A percentile compares a stretch with the other conserved stretches of the same genome.
Conservation (phyloP, 345 rosid species). For the Triadica sebifera region DNA sequence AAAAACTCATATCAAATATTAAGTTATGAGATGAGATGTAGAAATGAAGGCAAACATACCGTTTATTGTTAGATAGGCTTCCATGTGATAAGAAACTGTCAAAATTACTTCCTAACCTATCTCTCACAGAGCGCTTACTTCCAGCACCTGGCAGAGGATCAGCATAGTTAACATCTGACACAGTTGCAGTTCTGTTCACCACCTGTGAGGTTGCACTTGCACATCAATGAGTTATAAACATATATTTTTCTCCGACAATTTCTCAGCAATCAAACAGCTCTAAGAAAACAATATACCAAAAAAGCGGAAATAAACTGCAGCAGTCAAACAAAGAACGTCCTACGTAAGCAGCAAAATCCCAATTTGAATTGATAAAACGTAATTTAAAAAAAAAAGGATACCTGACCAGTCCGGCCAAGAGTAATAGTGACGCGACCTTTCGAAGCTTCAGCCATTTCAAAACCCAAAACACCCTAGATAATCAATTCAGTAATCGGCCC, state of each 20-base stretch:
- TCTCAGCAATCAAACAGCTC: slow-evolving; percentile 16
- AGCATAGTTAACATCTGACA: slow-evolving; percentile 34
- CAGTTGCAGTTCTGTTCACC: slow-evolving; percentile 60
- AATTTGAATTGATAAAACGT: not conserved
- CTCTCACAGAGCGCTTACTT: slow-evolving; percentile 75
- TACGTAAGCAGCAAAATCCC: slow-evolving; percentile 4
- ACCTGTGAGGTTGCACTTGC: slow-evolving; percentile 44
- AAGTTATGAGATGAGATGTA: not conserved
- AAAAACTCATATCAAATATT: not conserved
- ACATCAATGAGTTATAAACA: too few species aligned
- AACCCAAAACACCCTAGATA: slow-evolving; percentile 34
- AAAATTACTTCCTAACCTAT: slow-evolving; percentile 61
- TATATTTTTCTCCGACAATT: slow-evolving; percentile 1
- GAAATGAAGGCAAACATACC: slow-evolving; percentile 40
- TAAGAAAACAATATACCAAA: not conserved
- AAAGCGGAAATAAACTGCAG: not conserved
- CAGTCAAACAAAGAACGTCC: not conserved
- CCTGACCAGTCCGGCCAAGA: slow-evolving; percentile 86
- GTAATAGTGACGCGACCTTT: slow-evolving; percentile 74
- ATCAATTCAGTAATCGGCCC: not conserved
- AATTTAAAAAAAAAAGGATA: slow-evolving; percentile 20
- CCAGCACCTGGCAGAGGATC: slow-evolving; percentile 47
- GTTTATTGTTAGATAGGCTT: slow-evolving; percentile 45
- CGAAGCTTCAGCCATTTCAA: slow-evolving; percentile 66
- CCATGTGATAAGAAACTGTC: slow-evolving; percentile 41